Evolutionary conservation across 2,329 filamentous ascomycete genomes (phyloP).

Genomic region (Paraphoma chrysanthemicola): DNA sequence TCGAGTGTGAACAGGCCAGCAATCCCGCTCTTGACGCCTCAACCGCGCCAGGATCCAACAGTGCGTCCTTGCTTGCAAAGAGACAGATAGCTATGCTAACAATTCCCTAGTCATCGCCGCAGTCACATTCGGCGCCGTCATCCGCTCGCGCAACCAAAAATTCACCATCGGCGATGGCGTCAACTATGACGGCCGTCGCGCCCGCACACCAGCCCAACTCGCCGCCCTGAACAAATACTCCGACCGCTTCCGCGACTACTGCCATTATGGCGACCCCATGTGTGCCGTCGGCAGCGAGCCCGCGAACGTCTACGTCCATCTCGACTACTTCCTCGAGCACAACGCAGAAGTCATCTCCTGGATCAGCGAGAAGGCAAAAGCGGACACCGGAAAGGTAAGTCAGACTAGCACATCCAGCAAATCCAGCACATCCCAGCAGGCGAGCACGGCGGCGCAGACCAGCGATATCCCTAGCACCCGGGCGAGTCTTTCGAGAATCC

Average conservation of each 20-base stretch:
- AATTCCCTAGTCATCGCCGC: conserved; percentile 28
- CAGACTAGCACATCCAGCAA: neutral
- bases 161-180: conserved; percentile 32
- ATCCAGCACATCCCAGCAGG: neutral
- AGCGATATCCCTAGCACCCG: neutral
- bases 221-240: conserved; percentile 22
- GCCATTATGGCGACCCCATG: conserved; percentile 67
- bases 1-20: conserved; percentile 28
- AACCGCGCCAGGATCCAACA: conserved; percentile 23
- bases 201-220: conserved; percentile 27
- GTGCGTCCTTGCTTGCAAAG: conserved; percentile 11
- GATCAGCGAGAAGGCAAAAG: conserved; percentile 24
- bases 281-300: conserved; percentile 64
- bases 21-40: conserved; percentile 29
- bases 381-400: conserved; percentile 15
- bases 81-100: conserved; percentile 3
- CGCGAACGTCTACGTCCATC: conserved; percentile 62
- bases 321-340: conserved; percentile 60
- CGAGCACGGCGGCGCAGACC: neutral
- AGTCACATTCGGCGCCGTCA: conserved; percentile 34
- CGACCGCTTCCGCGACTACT: conserved; percentile 66
- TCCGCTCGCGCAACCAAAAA: conserved; percentile 27
- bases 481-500: neutral
- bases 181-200: conserved; percentile 27
- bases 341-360: conserved; percentile 30